A percentile compares a stretch with the other conserved stretches of the same genome.
Conservation (phyloP, 495 filamentous ascomycete genomes). For the Penicillium roqueforti region DNA sequence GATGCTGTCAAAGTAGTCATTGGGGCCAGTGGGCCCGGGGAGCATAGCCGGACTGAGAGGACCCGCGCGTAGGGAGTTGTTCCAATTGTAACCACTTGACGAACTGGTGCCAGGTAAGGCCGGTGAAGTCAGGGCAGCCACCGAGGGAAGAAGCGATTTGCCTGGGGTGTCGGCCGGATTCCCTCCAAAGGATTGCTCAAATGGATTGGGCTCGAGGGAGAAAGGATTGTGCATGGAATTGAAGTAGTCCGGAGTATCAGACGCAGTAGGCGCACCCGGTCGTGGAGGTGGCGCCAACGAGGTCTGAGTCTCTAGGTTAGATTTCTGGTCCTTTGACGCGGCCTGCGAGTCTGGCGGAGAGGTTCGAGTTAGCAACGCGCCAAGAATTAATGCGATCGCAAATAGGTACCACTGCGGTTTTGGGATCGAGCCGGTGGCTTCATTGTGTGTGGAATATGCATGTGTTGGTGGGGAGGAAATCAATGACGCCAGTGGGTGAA, state of each 20-base stretch:
- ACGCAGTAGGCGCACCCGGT: constrained; percentile 53
- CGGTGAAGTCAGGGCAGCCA: constrained; percentile 88
- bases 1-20: constrained; percentile 78
- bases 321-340: constrained; percentile 41
- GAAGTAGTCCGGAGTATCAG: constrained; percentile 76
- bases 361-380: constrained; percentile 25
- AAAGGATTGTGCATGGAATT: constrained; percentile 59
- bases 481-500: constrained; percentile 46
- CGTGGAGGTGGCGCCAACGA: constrained; percentile 76
- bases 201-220: constrained; percentile 88
- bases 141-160: constrained; percentile 83
- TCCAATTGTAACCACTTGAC: constrained; percentile 69
- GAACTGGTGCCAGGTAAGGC: constrained; percentile 68
- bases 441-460: constrained; percentile 17
- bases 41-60: constrained; percentile 98
- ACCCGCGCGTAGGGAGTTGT: constrained; percentile 81
- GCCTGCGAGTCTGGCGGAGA: constrained; percentile 40
- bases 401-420: constrained; percentile 24
- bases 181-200: constrained; percentile 85
- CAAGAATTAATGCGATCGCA: constrained; percentile 22
- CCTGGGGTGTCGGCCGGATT: constrained; percentile 70
- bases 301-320: constrained; percentile 40
- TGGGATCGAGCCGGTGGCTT: constrained; percentile 20
- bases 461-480: constrained; percentile 18
- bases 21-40: constrained; percentile 71